Conservation (phyloP, 805 yeast species). For the Kluyveromyces starmeri region DNA sequence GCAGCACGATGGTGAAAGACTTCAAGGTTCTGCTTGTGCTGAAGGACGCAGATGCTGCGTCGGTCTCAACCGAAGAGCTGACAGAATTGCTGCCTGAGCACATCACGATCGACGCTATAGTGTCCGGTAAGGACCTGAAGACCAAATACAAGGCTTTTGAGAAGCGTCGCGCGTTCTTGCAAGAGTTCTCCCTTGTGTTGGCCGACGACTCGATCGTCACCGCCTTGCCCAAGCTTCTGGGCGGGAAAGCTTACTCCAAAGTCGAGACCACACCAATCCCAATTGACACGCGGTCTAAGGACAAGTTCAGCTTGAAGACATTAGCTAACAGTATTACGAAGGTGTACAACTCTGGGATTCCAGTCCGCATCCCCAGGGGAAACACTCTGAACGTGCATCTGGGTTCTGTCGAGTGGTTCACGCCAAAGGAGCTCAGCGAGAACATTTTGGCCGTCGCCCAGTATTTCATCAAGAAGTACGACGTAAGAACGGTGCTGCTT, state of each 20-base stretch:
- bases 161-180: slow-evolving; percentile 65
- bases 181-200: slow-evolving; percentile 65
- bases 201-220: slow-evolving; percentile 79
- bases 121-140: slow-evolving; percentile 67
- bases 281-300: slow-evolving; percentile 35
- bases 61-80: slow-evolving; percentile 41
- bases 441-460: slow-evolving; percentile 51
- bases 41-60: slow-evolving; percentile 32
- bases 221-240: slow-evolving; percentile 73
- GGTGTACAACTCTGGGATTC: slow-evolving; percentile 44
- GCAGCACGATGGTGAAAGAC: slow-evolving; percentile 26
- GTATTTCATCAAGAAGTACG: slow-evolving; percentile 34
- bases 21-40: slow-evolving; percentile 32
- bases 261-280: slow-evolving; percentile 61
- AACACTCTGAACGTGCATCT: slow-evolving; percentile 55
- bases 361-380: slow-evolving; percentile 65
- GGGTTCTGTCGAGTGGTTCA: slow-evolving; percentile 44
- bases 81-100: slow-evolving; percentile 51
- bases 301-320: slow-evolving; percentile 37
- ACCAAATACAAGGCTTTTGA: slow-evolving; percentile 84
- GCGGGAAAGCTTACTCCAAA: slow-evolving; percentile 74
- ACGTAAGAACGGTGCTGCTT: slow-evolving; percentile 50
- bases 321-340: slow-evolving; percentile 52
- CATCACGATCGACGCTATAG: slow-evolving; percentile 37
- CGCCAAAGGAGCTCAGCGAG: slow-evolving; percentile 42